Evolutionary conservation across 1,139 yeast genomes (phyloP).

Genomic region (Saccharomyces hybrid): DNA sequence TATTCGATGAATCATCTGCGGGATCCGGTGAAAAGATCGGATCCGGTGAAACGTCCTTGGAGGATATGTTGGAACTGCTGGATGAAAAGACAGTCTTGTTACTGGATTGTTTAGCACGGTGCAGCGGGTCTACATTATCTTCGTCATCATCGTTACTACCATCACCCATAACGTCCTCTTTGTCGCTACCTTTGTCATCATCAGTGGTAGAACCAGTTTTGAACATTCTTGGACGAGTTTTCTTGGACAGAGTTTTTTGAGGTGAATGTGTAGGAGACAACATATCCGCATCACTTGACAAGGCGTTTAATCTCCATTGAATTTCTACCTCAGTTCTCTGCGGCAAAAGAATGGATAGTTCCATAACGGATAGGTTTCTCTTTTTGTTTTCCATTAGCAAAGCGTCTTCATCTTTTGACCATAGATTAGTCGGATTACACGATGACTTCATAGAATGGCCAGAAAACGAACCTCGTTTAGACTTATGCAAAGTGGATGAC

Average conservation of each 20-base stretch:
- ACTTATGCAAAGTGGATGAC: background rate
- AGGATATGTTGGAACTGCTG: constrained; percentile 9
- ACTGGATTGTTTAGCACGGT: background rate
- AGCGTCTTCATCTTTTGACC: constrained; percentile 61
- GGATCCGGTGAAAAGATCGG: constrained; percentile 8
- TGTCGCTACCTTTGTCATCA: constrained; percentile 10
- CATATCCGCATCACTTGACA: constrained; percentile 30
- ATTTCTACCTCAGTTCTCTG: constrained; percentile 68
- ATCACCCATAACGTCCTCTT: background rate
- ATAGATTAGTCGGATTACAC: constrained; percentile 8
- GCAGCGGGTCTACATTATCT: constrained; percentile 13
- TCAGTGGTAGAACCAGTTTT: constrained; percentile 9
- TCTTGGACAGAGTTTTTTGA: background rate
- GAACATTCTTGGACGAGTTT: constrained; percentile 1
- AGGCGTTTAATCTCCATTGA: constrained; percentile 49
- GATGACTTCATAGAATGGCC: background rate
- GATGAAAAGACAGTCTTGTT: constrained; percentile 8
- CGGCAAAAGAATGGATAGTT: constrained; percentile 64
- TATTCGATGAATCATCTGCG: constrained; percentile 7
- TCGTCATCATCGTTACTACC: constrained; percentile 4
- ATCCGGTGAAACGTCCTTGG: constrained; percentile 13
- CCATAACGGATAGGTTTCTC: constrained; percentile 61
- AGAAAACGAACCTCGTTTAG: background rate
- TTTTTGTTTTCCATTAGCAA: constrained; percentile 51
- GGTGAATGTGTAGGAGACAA: background rate